Evolutionary conservation across 768 basidiomycete genomes (phyloP), one percentile per base, ranked within the genome.

Genomic region (Psilocybe subaeruginosa): DNA sequence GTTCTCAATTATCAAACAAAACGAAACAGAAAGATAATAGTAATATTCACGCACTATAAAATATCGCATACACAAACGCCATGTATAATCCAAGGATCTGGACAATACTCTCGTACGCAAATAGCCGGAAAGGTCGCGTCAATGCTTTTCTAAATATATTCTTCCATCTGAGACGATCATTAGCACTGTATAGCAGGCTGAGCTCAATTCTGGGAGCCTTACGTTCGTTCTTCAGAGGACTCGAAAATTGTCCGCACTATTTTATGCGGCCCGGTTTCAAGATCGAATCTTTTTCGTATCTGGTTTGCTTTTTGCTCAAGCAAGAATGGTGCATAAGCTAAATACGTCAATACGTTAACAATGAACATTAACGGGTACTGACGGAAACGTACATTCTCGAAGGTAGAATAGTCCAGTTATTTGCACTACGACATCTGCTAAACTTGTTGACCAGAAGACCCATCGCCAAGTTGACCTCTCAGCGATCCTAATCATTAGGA

Each of bases 361-460:
- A 29, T 16, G 3, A 33, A 35, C n/a, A 33, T 19, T n/a, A 8
- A 19, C n/a, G 29, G 6, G 3, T 8, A 1, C 33, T 8, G 23
- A 19, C 8, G 9, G 8, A 39, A 0, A 72, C 83, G 53, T 63
- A 89, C 88, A 88, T 79, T 91, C 89, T 75, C 78, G 78, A 4
- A 92, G 77, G 58, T 74, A 82, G 31, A 89, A 73, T 0, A 89
- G 6, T 1, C 90, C 89, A 1, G 81, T 62, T 0, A 82, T 51
- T 67, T 91, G 89, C 33, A 92, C 70, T 33, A 69, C 62, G 0
- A 75, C 85, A 62, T 84, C 85, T 0, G 81, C 77, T 39, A 89
- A 85, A 35, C 77, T 83, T 4, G 86, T 87, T 0, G 87, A 82
- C 85, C 89, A 89, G 69, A 91, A 92, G 33, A 89, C 88, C 89